Evolutionary conservation across 305 asterid species (phyloP).

Genomic region (Fraxinus angustifolia): DNA sequence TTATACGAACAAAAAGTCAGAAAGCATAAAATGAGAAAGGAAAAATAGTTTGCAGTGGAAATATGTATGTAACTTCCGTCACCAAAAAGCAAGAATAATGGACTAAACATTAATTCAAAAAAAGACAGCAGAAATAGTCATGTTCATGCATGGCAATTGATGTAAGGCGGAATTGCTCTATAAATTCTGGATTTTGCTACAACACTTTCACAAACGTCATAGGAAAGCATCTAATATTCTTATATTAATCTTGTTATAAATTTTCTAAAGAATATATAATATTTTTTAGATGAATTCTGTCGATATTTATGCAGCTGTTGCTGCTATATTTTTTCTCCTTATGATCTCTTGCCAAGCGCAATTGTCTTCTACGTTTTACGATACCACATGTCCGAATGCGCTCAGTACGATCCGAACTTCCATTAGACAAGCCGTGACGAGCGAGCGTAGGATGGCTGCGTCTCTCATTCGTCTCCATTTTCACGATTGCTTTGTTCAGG

Average conservation of each 20-base stretch:
- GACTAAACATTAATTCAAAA: not conserved
- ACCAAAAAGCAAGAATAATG: not conserved
- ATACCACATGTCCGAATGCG: slow-evolving; percentile 1
- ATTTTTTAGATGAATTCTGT: not conserved
- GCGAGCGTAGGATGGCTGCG: not conserved
- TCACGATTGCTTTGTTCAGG: slow-evolving; percentile 8
- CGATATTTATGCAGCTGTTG: not conserved
- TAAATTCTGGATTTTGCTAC: slow-evolving; percentile 2
- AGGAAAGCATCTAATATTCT: not conserved
- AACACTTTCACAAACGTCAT: not conserved
- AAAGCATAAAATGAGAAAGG: not conserved
- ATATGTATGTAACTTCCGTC: not conserved
- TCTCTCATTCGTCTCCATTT: slow-evolving; percentile 6
- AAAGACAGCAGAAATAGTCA: not conserved
- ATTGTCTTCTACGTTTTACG: not conserved
- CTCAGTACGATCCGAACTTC: slow-evolving; percentile 1
- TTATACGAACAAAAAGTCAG: slow-evolving; percentile 1
- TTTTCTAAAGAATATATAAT: not conserved
- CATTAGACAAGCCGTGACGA: not conserved
- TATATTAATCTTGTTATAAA: not conserved
- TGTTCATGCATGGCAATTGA: not conserved
- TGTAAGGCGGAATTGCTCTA: not conserved
- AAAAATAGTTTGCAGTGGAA: not conserved
- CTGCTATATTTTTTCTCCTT: not conserved
- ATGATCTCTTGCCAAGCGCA: not conserved